Conservation (phyloP, 345 rosid species). For the Bruguiera gymnorhiza region DNA sequence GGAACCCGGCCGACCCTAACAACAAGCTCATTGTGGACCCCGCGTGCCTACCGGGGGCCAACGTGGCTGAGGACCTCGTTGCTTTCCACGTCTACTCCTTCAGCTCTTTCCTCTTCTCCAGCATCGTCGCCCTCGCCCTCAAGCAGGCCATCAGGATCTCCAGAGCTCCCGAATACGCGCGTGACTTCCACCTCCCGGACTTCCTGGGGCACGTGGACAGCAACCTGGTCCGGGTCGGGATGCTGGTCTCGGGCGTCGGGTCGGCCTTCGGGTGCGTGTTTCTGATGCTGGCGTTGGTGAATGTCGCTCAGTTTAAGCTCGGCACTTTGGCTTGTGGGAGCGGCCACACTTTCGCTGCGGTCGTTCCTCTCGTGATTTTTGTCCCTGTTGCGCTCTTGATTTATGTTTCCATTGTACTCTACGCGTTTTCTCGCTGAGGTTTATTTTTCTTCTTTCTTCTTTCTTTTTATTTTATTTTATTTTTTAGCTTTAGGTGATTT, state of each 20-base stretch:
- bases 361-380: slow-evolving; percentile 68
- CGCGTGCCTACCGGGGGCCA: slow-evolving; percentile 41
- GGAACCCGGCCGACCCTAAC: slow-evolving; percentile 56
- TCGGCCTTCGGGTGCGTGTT: slow-evolving; percentile 64
- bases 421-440: slow-evolving; percentile 58
- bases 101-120: slow-evolving; percentile 75
- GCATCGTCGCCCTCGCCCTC: slow-evolving; percentile 70
- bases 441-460: neutral
- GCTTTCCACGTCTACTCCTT: slow-evolving; percentile 87
- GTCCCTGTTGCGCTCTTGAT: slow-evolving; percentile 56
- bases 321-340: slow-evolving; percentile 70
- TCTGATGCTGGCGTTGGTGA: slow-evolving; percentile 71
- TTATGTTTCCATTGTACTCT: slow-evolving; percentile 52
- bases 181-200: slow-evolving; percentile 13
- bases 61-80: slow-evolving; percentile 54
- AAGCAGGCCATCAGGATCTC: slow-evolving; percentile 74
- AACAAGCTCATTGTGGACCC: slow-evolving; percentile 42
- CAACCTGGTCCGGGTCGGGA: slow-evolving; percentile 61
- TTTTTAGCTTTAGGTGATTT: no score
- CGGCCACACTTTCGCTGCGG: slow-evolving; percentile 57
- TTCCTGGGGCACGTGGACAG: slow-evolving; percentile 40
- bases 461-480: neutral
- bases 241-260: slow-evolving; percentile 70
- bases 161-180: slow-evolving; percentile 18
- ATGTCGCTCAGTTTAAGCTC: slow-evolving; percentile 76